Evolutionary conservation across 2,329 filamentous ascomycete genomes (phyloP).

Genomic region (Arachnopeziza araneosa): DNA sequence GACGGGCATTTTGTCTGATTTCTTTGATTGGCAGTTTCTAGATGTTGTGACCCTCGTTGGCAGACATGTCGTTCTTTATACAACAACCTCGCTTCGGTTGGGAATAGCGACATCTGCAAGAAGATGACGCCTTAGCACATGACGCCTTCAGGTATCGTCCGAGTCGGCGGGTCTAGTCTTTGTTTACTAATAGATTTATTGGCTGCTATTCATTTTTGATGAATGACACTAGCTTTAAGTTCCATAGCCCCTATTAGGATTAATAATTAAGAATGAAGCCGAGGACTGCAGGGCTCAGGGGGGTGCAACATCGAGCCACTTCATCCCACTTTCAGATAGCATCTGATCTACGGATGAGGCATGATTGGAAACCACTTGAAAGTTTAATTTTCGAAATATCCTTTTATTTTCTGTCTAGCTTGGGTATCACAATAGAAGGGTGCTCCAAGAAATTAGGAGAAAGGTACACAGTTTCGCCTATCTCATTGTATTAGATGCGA

Average conservation of each 20-base stretch:
- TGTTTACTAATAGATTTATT: neutral
- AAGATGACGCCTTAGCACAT: constrained; percentile 9
- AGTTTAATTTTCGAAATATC: too few relatives aligned
- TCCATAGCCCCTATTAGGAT: neutral
- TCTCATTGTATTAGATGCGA: too few relatives aligned
- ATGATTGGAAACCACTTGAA: too few relatives aligned
- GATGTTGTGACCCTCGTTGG: neutral
- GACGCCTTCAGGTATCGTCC: neutral
- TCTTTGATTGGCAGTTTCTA: neutral
- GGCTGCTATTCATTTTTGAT: neutral
- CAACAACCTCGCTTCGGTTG: neutral
- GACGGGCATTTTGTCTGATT: constrained; percentile 34
- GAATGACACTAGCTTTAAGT: neutral
- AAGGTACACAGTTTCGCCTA: too few relatives aligned
- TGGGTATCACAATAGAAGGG: too few relatives aligned
- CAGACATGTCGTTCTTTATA: neutral
- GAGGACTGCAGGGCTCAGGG: neutral
- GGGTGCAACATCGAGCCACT: neutral
- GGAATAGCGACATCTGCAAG: constrained; percentile 8
- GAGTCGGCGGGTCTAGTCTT: neutral
- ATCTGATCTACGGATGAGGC: too few relatives aligned
- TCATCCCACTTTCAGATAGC: neutral
- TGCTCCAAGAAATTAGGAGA: too few relatives aligned
- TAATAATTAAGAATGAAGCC: neutral
- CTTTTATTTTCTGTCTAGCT: too few relatives aligned